These are phyloP conservation scores for Pythium aquatile DNA, from an alignment of 352 stramenopile genomes.

Conservation along the genomic window DNA sequence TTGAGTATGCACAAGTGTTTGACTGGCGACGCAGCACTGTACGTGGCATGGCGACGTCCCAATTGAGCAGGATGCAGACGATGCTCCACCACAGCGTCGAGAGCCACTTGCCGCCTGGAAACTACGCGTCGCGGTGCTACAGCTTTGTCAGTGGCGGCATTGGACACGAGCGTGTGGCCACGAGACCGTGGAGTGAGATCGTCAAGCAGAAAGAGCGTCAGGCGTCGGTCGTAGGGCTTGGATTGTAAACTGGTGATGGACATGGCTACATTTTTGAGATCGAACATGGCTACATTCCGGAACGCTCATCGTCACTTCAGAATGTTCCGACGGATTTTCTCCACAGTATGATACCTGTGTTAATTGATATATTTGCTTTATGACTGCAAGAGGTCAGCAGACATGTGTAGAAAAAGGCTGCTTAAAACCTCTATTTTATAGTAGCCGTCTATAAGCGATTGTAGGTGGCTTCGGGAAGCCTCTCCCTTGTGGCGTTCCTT, in stretches of 20 bases:
- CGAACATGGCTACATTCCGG: neutral
- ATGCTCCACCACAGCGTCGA: slow-evolving; percentile 4
- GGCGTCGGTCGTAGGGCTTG: slow-evolving; percentile 2
- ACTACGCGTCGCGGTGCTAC: slow-evolving; percentile 11
- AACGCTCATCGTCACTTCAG: neutral
- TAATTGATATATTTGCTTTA: neutral
- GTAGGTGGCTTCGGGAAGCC: neutral
- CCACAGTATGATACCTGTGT: too few relatives aligned
- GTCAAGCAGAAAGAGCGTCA: neutral
- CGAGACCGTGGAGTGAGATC: neutral
- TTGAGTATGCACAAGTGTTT: slow-evolving; percentile 7
- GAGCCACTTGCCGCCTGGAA: neutral
- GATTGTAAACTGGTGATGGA: neutral
- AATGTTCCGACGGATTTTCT: neutral
- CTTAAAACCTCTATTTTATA: too few relatives aligned
- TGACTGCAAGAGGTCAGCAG: too few relatives aligned
- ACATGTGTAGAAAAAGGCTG: too few relatives aligned
- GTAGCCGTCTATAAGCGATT: neutral
- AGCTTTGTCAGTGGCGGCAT: neutral
- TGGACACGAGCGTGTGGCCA: neutral
- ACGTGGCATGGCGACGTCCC: neutral
- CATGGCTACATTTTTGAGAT: slow-evolving; percentile 12
- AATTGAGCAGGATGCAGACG: neutral
- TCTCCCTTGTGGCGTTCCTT: neutral
- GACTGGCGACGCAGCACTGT: neutral